phyloP scores from a whole-genome alignment of 495 filamentous ascomycete genomes.

The Annulohypoxylon bovei region DNA sequence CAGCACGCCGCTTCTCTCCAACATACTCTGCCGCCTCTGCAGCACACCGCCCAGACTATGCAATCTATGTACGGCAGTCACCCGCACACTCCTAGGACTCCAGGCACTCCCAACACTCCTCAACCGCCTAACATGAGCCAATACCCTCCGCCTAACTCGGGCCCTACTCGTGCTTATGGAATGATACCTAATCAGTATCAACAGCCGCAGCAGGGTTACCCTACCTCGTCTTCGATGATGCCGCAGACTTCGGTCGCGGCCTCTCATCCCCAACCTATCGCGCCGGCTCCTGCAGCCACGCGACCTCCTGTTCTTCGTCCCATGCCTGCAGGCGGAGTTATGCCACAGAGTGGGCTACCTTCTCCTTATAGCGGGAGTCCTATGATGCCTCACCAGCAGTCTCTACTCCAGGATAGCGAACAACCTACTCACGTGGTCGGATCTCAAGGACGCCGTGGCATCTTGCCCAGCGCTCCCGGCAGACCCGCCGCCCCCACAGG shows the following conservation, averaged over 20 bases:
- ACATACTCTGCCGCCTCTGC: constrained; percentile 77
- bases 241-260: constrained; percentile 71
- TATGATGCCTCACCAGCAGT: constrained; percentile 53
- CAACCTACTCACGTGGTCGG: constrained; percentile 90
- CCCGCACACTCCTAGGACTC: constrained; percentile 70
- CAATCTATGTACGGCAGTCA: constrained; percentile 66
- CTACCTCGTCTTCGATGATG: constrained; percentile 70
- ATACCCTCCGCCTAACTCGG: constrained; percentile 67
- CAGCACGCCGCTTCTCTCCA: constrained; percentile 66
- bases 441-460: constrained; percentile 87
- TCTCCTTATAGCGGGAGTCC: constrained; percentile 61
- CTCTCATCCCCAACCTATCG: constrained; percentile 76
- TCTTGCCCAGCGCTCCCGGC: constrained; percentile 88
- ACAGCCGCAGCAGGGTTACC: constrained; percentile 66
- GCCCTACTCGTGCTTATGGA: constrained; percentile 60
- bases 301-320: constrained; percentile 65
- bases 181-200: constrained; percentile 63
- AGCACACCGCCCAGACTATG: constrained; percentile 72
- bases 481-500: constrained; percentile 71
- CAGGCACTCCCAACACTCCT: constrained; percentile 69
- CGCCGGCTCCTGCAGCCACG: constrained; percentile 71
- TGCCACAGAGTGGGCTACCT: constrained; percentile 59
- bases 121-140: constrained; percentile 69
- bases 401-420: constrained; percentile 57
- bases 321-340: constrained; percentile 70